Percentiles rank a stretch among this genome's conserved stretches.
phyloP scores from a whole-genome alignment of 2,329 filamentous ascomycete species.

The Cadophora luteo-olivacea region DNA sequence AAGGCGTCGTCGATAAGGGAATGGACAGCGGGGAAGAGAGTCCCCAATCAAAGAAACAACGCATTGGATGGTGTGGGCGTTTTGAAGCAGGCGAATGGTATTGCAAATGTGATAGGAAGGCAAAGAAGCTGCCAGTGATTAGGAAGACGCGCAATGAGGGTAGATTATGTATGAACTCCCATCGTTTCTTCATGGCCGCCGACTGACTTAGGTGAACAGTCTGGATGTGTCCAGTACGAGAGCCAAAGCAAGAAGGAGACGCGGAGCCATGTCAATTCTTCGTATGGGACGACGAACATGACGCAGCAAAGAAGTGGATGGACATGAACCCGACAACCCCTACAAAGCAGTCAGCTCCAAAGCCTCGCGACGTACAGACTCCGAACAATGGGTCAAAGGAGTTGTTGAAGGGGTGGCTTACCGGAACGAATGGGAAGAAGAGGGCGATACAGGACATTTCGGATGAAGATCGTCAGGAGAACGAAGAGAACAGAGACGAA shows the following conservation, averaged over 20 bases:
- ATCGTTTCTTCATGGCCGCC: background rate
- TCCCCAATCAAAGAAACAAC: background rate
- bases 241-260: constrained; percentile 2
- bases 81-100: constrained; percentile 3
- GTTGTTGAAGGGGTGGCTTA: background rate
- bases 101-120: constrained; percentile 1
- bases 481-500: background rate
- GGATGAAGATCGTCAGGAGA: background rate
- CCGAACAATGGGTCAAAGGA: constrained; percentile 4
- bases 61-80: background rate
- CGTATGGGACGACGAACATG: constrained; percentile 5
- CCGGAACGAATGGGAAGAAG: background rate
- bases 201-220: background rate
- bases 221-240: background rate
- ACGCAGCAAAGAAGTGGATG: constrained; percentile 3
- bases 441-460: constrained; percentile 2
- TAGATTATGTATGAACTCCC: background rate
- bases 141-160: background rate
- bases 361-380: background rate
- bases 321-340: constrained; percentile 9
- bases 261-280: constrained; percentile 15
- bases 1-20: background rate
- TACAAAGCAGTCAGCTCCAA: constrained; percentile 7
- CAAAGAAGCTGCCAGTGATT: background rate
- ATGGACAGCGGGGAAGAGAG: background rate